phyloP scores from a whole-genome alignment of 2,329 filamentous ascomycete genomes.

The Exserohilum turcica region DNA sequence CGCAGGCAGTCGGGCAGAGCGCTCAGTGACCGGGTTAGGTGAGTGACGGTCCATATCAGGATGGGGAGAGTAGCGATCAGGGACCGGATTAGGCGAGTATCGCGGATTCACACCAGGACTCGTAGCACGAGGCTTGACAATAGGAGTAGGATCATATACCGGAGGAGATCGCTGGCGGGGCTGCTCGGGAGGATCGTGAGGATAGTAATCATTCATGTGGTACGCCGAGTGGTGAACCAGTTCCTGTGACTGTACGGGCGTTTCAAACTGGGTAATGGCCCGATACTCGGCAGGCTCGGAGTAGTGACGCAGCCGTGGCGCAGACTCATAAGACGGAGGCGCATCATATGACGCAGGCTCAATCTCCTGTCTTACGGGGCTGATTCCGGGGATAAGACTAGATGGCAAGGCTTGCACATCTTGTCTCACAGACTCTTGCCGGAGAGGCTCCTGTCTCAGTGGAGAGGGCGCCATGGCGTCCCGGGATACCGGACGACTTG shows the following conservation, averaged over 20 bases:
- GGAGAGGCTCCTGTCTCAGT: constrained; percentile 16
- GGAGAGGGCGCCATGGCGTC: constrained; percentile 41
- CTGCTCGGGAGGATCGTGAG: constrained; percentile 49
- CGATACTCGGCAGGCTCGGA: constrained; percentile 44
- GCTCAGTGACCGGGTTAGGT: constrained; percentile 35
- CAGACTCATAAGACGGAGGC: constrained; percentile 28
- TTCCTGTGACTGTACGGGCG: constrained; percentile 35
- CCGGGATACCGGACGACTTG: constrained; percentile 41
- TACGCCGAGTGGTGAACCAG: constrained; percentile 36
- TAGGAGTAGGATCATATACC: constrained; percentile 47
- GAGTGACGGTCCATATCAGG: constrained; percentile 16
- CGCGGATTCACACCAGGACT: constrained; percentile 49
- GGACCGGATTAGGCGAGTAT: constrained; percentile 22
- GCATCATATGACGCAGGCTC: constrained; percentile 30
- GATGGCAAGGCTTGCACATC: constrained; percentile 34
- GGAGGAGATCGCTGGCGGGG: constrained; percentile 44
- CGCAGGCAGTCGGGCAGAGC: constrained; percentile 50
- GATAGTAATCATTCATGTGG: constrained; percentile 47
- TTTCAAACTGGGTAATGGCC: constrained; percentile 40
- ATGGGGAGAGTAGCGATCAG: constrained; percentile 23
- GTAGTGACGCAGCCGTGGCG: constrained; percentile 37
- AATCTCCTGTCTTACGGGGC: constrained; percentile 31
- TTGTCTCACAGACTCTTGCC: constrained; percentile 41
- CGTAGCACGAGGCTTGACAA: constrained; percentile 51
- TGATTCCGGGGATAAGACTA: constrained; percentile 41